Evolutionary conservation across 1,284 basidiomycete species (phyloP), one percentile per base, ranked within the genome.

Genomic region (Ceratobasidium sp.): DNA sequence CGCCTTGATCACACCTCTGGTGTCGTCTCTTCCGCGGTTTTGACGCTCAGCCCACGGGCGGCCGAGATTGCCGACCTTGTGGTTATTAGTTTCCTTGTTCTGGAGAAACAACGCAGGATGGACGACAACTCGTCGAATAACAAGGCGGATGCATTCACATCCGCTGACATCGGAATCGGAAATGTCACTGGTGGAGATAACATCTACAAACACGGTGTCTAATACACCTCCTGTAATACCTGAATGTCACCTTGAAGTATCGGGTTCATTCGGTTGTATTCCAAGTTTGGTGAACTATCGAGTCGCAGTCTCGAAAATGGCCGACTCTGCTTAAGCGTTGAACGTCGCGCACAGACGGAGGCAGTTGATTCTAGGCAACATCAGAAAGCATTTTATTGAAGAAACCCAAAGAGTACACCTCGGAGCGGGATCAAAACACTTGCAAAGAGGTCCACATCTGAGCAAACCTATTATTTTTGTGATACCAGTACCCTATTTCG

Each of bases 31-130:
- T 46, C 49, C 19, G 64, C 64, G 13, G 64, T 66, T 13, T 49
- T 78, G 34, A 74, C 73, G 22, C 15, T 78, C 19, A 76, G 64
- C 52, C 70, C 76, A 9, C 68, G 70, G 25, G 77, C 70, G 15
- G 40, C 64, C 22, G 77, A 78, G 22, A 70, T 77, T 46, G 59
- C 57, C n/a, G 76, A 78, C n/a, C 76, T 78, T 19, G 76, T 77
- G 1, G 43, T 78, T 17, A 34, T 75, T 17, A 54, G 64, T 9
- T 75, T 77, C 40, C 56, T 74, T 25, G 76, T 54, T 8, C 44
- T 77, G 25, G 76, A 78, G 54, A 78, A 78, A 32, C 52, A 69
- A 15, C 62, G 77, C 7, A 56, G 76, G 34, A 75, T 69, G 29
- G 71, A 77, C 54, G 77, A 77, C 25, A 61, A 17, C 9, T 69